Percentiles rank a stretch among this genome's conserved stretches.
phyloP scores from a whole-genome alignment of 164 flowering plant species.

The Aristolochia contorta region DNA sequence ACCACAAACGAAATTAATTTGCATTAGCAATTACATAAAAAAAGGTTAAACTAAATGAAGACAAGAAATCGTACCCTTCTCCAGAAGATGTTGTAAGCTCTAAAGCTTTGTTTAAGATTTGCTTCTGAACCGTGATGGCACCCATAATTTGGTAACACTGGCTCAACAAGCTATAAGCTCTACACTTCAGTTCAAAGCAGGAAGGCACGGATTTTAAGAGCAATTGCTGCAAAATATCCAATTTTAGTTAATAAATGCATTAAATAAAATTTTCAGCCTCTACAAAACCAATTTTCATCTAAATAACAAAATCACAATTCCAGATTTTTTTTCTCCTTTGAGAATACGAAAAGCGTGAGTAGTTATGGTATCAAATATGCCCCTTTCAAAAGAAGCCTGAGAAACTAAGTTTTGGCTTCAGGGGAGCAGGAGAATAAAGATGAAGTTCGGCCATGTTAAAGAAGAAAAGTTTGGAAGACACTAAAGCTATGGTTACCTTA shows the following conservation, averaged over 20 bases:
- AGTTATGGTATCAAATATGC: no score
- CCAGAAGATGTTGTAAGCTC: constrained; percentile 46
- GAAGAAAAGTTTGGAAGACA: no score
- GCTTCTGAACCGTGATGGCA: constrained; percentile 62
- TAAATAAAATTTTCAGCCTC: neutral
- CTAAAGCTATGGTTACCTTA: no score
- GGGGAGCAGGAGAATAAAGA: no score
- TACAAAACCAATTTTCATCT: neutral
- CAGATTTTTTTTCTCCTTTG: no score
- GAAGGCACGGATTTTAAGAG: constrained; percentile 83
- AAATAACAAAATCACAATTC: neutral
- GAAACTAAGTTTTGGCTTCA: no score
- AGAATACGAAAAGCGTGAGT: no score
- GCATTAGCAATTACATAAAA: neutral
- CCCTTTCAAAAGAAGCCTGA: no score
- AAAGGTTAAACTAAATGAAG: neutral
- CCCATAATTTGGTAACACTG: constrained; percentile 89
- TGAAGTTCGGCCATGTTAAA: no score
- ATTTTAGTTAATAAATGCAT: neutral
- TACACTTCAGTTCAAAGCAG: constrained; percentile 78
- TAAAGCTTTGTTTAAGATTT: constrained; percentile 54
- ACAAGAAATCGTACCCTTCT: constrained; percentile 37
- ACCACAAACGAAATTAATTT: no score
- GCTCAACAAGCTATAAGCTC: constrained; percentile 64
- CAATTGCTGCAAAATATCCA: constrained; percentile 42